phyloP scores from a whole-genome alignment of 108 stramenopile species.

The Chaetoceros tenuissimus region DNA sequence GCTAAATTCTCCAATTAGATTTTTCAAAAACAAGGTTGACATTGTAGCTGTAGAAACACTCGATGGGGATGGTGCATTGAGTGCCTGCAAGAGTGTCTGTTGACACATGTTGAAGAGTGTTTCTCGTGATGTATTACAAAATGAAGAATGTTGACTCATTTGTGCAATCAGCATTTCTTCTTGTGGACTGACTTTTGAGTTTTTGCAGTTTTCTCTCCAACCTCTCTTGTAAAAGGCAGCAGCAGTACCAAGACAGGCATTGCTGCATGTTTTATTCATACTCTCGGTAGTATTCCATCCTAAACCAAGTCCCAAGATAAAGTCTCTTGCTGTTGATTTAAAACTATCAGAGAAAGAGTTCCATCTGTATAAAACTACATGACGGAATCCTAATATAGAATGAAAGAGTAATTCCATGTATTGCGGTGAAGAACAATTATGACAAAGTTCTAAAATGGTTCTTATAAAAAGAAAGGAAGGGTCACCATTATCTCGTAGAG shows the following conservation, averaged over 20 bases:
- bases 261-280: constrained; percentile 18
- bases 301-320: constrained; percentile 41
- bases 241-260: constrained; percentile 51
- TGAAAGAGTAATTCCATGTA: constrained; percentile 72
- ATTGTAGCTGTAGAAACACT: background rate
- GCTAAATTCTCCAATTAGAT: constrained; percentile 61
- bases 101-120: background rate
- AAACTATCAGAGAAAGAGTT: constrained; percentile 23
- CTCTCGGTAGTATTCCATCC: constrained; percentile 5
- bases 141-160: background rate
- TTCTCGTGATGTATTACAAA: background rate
- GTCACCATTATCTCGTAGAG: constrained; percentile 63
- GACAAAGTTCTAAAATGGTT: constrained; percentile 40
- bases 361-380: constrained; percentile 56
- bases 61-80: background rate
- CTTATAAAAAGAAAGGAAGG: constrained; percentile 57
- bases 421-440: constrained; percentile 5
- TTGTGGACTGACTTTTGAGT: background rate
- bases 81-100: background rate
- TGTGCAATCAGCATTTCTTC: background rate
- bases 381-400: constrained; percentile 64
- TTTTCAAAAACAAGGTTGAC: constrained; percentile 38
- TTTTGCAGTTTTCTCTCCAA: constrained; percentile 22
- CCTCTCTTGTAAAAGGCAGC: constrained; percentile 69
- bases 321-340: constrained; percentile 38